phyloP scores from a whole-genome alignment of 306 rosid genomes.

The Carpinus fangiana region DNA sequence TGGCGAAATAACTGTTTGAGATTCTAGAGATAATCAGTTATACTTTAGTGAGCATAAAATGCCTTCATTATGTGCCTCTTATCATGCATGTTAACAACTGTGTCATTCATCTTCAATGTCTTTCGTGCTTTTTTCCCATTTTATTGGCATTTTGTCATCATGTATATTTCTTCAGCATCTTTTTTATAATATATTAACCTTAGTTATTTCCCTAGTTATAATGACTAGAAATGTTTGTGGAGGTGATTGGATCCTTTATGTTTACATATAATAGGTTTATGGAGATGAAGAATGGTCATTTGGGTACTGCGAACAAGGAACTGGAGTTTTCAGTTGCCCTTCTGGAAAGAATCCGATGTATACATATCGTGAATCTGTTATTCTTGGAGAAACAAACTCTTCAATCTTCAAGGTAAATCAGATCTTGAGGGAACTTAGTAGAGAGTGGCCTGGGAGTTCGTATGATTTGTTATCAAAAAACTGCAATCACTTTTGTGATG shows the following conservation, averaged over 20 bases:
- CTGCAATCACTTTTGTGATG: constrained; percentile 99
- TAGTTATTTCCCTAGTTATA: neutral
- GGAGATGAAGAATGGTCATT: constrained; percentile 99
- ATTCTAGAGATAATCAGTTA: neutral
- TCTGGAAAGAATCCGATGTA: constrained; percentile 93
- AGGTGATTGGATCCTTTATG: constrained; percentile 24
- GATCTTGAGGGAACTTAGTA: constrained; percentile 90
- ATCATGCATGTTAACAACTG: too few species aligned
- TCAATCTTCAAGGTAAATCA: constrained; percentile 80
- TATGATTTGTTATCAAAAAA: constrained; percentile 90
- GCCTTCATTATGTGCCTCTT: neutral
- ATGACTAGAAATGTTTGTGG: constrained; percentile 5
- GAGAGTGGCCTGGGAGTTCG: constrained; percentile 93
- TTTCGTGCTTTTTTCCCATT: neutral
- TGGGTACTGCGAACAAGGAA: constrained; percentile 96
- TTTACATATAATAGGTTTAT: constrained; percentile 51
- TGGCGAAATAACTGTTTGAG: too few species aligned
- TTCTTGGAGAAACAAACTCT: constrained; percentile 71
- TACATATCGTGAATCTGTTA: constrained; percentile 72
- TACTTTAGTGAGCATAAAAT: neutral
- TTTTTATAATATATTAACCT: neutral
- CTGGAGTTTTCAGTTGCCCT: constrained; percentile 96
- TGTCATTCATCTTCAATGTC: neutral
- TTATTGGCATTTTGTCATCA: neutral
- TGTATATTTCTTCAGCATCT: neutral